Base-by-base conservation (phyloP, 768 basidiomycete species). In the Boletus fagicola region DNA sequence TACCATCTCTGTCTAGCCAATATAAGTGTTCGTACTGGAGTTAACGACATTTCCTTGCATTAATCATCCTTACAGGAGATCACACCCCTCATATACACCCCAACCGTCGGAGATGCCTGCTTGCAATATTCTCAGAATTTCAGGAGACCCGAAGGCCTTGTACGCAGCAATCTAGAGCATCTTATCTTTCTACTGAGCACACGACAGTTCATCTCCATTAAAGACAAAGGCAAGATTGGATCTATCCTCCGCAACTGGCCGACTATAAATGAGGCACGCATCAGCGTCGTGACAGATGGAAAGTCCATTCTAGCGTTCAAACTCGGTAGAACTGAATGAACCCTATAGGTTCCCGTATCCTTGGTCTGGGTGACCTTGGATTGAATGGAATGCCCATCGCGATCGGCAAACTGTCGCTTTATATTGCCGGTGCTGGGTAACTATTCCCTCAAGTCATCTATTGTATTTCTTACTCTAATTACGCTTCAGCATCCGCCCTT, bases 201-300 rank as follows among this genome's bases (percentile, higher is more conserved):
- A 42, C 35, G 62, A 64, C 57, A 90, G 87, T 87, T 83, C 65
- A 76, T 97, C 62, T 90, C 90, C 26, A 80, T 91, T 65, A 84
- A 84, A 54, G 92, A 98, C 75, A 90, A 88, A 68, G 93, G 92
- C 45, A 86, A 82, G 39, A 88, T 95, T 65, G 77, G 83, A 38
- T 71, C 77, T 56, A 82, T 95, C 56, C 74, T 95, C 39, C 73
- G 75, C 49, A 86, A 85, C 65, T 93, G 90, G 87, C 85, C 87
- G 3, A 82, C 78, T 58, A 74, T 84, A 57, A 78, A 86, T 50
- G 84, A 90, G 40, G 88, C 90, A n/a, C 83, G 92, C 35, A 95
- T 97, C 61, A 83, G 85, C 50, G 94, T 98, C 40, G 93, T 97
- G 28, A 97, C 94, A 0, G 94, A 96, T 72, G 94, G 94, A 77